phyloP scores from a whole-genome alignment of 768 basidiomycete species.

The Podaxis sp. region DNA sequence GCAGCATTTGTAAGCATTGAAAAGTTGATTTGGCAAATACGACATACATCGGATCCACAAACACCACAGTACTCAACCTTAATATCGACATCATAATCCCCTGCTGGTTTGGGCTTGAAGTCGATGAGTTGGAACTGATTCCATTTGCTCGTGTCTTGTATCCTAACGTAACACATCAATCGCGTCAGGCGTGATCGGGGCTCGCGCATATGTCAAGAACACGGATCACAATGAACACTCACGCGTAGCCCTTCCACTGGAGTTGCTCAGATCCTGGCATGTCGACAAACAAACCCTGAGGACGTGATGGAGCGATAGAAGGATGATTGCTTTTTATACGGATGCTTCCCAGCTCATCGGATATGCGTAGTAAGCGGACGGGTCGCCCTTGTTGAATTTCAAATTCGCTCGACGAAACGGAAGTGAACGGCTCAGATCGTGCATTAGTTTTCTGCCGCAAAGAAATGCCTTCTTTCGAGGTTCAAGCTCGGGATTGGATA shows the following conservation, averaged over 20 bases:
- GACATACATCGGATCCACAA: conserved; percentile 48
- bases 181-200: neutral
- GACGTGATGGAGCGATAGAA: too few relatives aligned
- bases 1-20: neutral
- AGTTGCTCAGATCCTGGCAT: conserved; percentile 10
- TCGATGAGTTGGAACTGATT: conserved; percentile 40
- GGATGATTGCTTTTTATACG: too few relatives aligned
- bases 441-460: too few relatives aligned
- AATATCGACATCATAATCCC: conserved; percentile 56
- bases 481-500: too few relatives aligned
- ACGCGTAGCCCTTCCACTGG: conserved; percentile 27
- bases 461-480: too few relatives aligned
- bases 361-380: too few relatives aligned
- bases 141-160: conserved; percentile 35
- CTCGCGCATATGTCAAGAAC: neutral
- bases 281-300: neutral
- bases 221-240: neutral
- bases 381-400: too few relatives aligned
- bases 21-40: neutral
- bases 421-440: too few relatives aligned
- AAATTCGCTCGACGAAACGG: too few relatives aligned
- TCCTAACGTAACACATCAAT: conserved; percentile 18
- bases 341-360: too few relatives aligned
- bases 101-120: conserved; percentile 51
- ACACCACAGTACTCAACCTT: conserved; percentile 49